Percentiles rank a stretch among this genome's conserved stretches.
These are phyloP conservation scores for Silene coronaria DNA, from an alignment of 179 eudicot genomes.

Conservation along the genomic window DNA sequence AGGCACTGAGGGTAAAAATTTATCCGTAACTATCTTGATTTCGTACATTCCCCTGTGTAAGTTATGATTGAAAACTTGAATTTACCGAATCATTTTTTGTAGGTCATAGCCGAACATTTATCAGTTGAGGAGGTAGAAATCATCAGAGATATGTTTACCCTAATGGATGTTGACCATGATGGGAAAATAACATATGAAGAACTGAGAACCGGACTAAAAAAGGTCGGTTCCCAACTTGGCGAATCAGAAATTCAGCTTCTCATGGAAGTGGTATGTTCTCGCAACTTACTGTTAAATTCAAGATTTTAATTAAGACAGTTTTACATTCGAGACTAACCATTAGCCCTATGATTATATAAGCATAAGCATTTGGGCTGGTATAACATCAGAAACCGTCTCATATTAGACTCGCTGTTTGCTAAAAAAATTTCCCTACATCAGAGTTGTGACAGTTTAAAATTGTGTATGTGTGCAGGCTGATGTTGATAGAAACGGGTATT, in stretches of 20 bases:
- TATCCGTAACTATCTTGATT: no score
- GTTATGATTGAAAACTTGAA: background rate
- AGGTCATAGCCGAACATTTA: slow-evolving; percentile 89
- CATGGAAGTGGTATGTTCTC: slow-evolving; percentile 84
- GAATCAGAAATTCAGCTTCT: slow-evolving; percentile 85
- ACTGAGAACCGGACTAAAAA: slow-evolving; percentile 60
- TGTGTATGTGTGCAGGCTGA: slow-evolving; percentile 80
- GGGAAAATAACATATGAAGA: slow-evolving; percentile 79
- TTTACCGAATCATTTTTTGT: background rate
- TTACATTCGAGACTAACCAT: no score
- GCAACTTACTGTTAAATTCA: background rate
- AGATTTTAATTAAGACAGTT: background rate
- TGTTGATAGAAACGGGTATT: slow-evolving; percentile 81
- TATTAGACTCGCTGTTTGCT: no score
- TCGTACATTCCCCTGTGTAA: no score
- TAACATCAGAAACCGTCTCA: no score
- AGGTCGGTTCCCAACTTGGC: slow-evolving; percentile 89
- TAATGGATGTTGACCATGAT: slow-evolving; percentile 80
- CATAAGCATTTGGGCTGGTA: no score
- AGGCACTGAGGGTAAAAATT: slow-evolving; percentile 57
- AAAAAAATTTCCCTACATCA: no score
- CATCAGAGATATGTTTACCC: slow-evolving; percentile 72
- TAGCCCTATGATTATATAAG: no score
- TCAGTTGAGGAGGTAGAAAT: slow-evolving; percentile 80
- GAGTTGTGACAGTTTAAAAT: no score